Base-by-base conservation (phyloP, 2,329 filamentous ascomycete species). In the Talaromyces funiculosus region DNA sequence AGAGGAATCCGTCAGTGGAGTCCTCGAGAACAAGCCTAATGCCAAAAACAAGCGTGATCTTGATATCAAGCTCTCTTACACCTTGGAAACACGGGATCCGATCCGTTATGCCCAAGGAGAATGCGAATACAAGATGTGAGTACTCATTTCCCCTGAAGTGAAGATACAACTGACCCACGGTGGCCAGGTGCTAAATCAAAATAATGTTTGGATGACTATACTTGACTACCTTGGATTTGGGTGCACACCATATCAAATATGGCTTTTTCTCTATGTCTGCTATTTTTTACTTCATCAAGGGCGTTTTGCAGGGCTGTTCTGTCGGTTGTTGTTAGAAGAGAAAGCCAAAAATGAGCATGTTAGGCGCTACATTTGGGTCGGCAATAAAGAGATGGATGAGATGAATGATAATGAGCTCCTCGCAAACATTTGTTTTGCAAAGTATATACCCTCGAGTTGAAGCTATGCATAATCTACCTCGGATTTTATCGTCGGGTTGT, bases 31-130 rank as follows among this genome's bases (percentile, higher is more conserved):
- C 80, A 89, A 87, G 77, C 94, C 94, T 57, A 99, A 96, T 74
- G 83, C 89, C 65, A 92, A 94, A 84, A 97, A 99, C 82, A 87
- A 89, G 75, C 88, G 94, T 66, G 94, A 99, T 75, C 83, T 99
- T 59, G 94, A 99, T 76, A 96, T 99, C 73, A 86, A 84, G 70
- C 85, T 99, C 71, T 81, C 86, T 49, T 97, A 97, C 80, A 82
- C 86, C 71, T 84, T 97, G 57, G 84, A 90, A 70, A 90, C 92
- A 3, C 78, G 86, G 26, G 92, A 97, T 72, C 76, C 79, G 33
- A 88, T 82, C 64, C 85, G 94, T 67, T 78, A 81, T 62, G 85
- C 86, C 4, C 76, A 86, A 71, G 93, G 92, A 60, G 74, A 79
- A 64, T 90, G 88, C 75, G 82, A 86, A 67, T 99, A 97, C 82